A percentile compares a stretch with the other conserved stretches of the same genome.
These are phyloP conservation scores for Plicaturopsis crispa DNA, from an alignment of 768 basidiomycete species.

Conservation along the genomic window DNA sequence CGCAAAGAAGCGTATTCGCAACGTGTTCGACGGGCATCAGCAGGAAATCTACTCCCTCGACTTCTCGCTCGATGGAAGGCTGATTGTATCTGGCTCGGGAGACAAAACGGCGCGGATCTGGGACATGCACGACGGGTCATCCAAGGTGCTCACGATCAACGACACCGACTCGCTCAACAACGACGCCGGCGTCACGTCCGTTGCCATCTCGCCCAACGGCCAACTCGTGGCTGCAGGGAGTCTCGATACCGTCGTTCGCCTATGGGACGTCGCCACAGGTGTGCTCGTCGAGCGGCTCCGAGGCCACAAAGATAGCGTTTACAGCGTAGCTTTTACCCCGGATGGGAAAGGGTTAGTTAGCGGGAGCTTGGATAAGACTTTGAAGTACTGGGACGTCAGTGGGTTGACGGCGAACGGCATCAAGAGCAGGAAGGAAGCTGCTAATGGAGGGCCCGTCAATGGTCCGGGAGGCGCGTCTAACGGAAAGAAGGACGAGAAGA, in stretches of 20 bases:
- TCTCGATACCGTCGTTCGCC: conserved; percentile 70
- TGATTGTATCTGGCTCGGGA: conserved; percentile 87
- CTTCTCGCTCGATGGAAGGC: conserved; percentile 79
- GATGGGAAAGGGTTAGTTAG: conserved; percentile 86
- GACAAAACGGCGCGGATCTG: conserved; percentile 44
- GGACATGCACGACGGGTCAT: conserved; percentile 32
- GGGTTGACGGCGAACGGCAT: conserved; percentile 20
- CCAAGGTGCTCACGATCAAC: conserved; percentile 41
- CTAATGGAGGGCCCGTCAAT: conserved; percentile 11
- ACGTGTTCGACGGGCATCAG: conserved; percentile 80
- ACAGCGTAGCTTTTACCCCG: conserved; percentile 85
- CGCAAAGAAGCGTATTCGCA: conserved; percentile 66
- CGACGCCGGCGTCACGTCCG: conserved; percentile 71
- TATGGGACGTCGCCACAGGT: conserved; percentile 71
- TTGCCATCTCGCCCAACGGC: conserved; percentile 74
- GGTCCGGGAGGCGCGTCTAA: conserved; percentile 22
- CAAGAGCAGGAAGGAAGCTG: conserved; percentile 41
- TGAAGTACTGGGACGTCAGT: conserved; percentile 79
- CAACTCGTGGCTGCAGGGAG: conserved; percentile 58
- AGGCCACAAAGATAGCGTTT: conserved; percentile 82
- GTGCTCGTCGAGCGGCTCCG: conserved; percentile 65
- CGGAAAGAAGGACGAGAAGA: conserved; percentile 10
- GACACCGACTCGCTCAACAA: conserved; percentile 38
- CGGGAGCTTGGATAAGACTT: conserved; percentile 83
- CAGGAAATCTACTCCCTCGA: conserved; percentile 94